Evolutionary conservation across 352 stramenopile species (phyloP), one percentile per base, ranked within the genome.

Genomic region (Phytophthora podocarpi): DNA sequence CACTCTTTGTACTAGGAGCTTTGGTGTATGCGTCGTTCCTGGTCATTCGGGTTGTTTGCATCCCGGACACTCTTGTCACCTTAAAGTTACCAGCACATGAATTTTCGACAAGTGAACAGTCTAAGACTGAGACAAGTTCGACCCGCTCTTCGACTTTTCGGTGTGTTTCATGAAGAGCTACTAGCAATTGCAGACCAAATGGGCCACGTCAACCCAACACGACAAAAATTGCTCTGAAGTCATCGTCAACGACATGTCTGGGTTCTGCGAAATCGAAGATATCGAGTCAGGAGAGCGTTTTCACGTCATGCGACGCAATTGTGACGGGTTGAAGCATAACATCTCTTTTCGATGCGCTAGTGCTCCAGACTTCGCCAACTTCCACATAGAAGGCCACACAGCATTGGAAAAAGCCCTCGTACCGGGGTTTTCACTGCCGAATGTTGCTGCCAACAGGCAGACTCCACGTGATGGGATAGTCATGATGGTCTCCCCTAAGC

Each of bases 401-500:
- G 40, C 59, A 8, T 32, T 56, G 9, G 36, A 54, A 28, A 40
- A 46, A 3, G 2, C 23, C 21, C 23, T 54, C 2, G n/a, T 2
- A 15, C 4, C 16, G 7, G 35, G 21, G 15, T 54, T 34, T 18
- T n/a, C 20, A 30, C 31, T 58, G 1, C 30, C 20, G 18, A 39
- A 58, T 24, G 12, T 52, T 30, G 23, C 11, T 28, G n/a, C 6
- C 15, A 24, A 18, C 16, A 13, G 27, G 9, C 32, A 32, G 8
- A 15, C 50, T n/a, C 28, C 47, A 1, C 60, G 45, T 24, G 53
- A 65, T 10, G 80, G 75, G 12, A 80, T 89, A 35, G 50, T 82
- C 34, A 81, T 89, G 57, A 73, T 86, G 8, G 65, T 83, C 13
- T 85, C 87, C 49, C 78, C 74, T 4, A 82, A 76, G 34, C 27